Conservation (phyloP, 805 yeast genomes). For the Novakomyces olei region DNA sequence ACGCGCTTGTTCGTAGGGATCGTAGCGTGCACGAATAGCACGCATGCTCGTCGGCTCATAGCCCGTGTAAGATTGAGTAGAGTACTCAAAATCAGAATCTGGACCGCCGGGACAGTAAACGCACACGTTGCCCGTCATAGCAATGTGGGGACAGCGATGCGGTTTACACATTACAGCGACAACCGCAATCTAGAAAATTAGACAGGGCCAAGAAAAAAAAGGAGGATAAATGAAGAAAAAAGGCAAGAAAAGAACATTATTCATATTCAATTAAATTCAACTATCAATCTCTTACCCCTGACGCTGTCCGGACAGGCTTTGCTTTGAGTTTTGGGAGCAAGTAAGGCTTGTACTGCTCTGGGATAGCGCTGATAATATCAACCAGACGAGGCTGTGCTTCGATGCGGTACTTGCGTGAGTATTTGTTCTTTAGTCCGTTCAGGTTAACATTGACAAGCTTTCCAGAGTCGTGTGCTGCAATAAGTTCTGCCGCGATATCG, state of each 20-base stretch:
- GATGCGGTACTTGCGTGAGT: conserved; percentile 74
- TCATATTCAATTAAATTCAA: no score
- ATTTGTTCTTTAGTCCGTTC: conserved; percentile 68
- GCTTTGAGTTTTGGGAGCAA: conserved; percentile 84
- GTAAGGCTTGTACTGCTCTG: conserved; percentile 85
- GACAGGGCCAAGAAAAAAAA: no score
- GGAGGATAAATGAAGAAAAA: no score
- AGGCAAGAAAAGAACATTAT: no score
- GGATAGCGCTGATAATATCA: conserved; percentile 83
- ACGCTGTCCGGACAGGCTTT: conserved; percentile 93
- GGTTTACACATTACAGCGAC: conserved; percentile 99
- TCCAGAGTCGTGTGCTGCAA: conserved; percentile 47
- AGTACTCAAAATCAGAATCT: conserved; percentile 91
- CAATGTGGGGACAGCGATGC: conserved; percentile 96
- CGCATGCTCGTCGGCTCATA: conserved; percentile 98
- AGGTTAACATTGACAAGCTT: conserved; percentile 47
- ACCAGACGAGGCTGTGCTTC: conserved; percentile 85
- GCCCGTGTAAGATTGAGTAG: conserved; percentile 95
- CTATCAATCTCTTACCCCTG: no score
- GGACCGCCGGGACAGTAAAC: conserved; percentile 99
- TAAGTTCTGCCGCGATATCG: conserved; percentile 70
- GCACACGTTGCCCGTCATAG: conserved; percentile 95
- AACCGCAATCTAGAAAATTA: conserved; percentile 76
- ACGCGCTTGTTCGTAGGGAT: conserved; percentile 94
- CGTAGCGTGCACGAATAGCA: conserved; percentile 95